These are phyloP conservation scores for Boletus subcaerulescens DNA, from an alignment of 768 basidiomycete genomes.

Conservation along the genomic window DNA sequence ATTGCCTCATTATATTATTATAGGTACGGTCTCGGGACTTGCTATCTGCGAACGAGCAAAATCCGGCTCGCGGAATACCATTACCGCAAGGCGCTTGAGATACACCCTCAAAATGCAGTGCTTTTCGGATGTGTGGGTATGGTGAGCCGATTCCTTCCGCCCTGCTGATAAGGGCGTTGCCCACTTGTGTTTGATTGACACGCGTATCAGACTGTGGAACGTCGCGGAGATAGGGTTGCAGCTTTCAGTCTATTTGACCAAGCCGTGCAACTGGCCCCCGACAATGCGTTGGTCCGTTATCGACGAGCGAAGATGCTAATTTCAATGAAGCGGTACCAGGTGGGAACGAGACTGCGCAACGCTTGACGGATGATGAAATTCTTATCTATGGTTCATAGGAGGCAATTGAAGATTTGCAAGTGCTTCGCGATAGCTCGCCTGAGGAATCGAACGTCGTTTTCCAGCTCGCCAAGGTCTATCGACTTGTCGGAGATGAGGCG, in stretches of 20 bases:
- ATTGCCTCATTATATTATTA: slow-evolving; percentile 27
- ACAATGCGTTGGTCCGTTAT: slow-evolving; percentile 93
- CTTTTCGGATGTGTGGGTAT: slow-evolving; percentile 93
- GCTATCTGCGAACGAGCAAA: slow-evolving; percentile 94
- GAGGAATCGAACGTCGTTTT: slow-evolving; percentile 97
- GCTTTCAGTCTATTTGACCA: slow-evolving; percentile 80
- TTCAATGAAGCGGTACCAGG: slow-evolving; percentile 77
- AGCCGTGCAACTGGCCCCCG: slow-evolving; percentile 75
- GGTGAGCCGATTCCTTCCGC: slow-evolving; percentile 53
- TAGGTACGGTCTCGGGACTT: slow-evolving; percentile 99
- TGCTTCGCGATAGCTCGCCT: slow-evolving; percentile 77
- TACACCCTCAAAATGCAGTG: slow-evolving; percentile 95
- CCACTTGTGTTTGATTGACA: slow-evolving; percentile 10
- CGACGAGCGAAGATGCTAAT: slow-evolving; percentile 90
- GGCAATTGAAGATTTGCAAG: slow-evolving; percentile 79
- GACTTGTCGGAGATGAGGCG: slow-evolving; percentile 70
- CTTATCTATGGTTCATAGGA: slow-evolving; percentile 46
- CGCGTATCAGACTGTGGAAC: slow-evolving; percentile 73
- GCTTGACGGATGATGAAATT: slow-evolving; percentile 9
- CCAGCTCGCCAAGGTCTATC: slow-evolving; percentile 91
- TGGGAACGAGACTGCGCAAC: slow-evolving; percentile 39
- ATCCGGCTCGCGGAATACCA: slow-evolving; percentile 93
- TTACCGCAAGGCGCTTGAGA: slow-evolving; percentile 86
- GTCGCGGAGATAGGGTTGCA: slow-evolving; percentile 69
- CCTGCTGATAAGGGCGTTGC: slow-evolving; percentile 18